Base-by-base conservation (phyloP, 331 rosid genomes). In the Cucumis variabilis region DNA sequence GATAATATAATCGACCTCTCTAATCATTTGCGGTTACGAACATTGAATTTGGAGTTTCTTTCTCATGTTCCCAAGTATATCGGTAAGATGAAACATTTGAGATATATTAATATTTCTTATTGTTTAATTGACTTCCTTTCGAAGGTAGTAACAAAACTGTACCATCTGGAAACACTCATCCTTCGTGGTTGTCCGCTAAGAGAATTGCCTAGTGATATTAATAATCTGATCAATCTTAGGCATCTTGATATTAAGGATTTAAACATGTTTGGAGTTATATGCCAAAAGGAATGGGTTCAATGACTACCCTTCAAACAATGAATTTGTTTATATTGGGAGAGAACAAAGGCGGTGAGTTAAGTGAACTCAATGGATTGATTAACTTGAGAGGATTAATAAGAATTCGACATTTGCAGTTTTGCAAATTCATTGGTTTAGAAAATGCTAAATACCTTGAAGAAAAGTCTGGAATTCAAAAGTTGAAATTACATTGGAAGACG, bases 81-180 rank as follows among this genome's bases (percentile, higher is more conserved):
- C 24, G 16, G 44, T 13, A 48, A 48, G 67, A n/a, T 80, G 67
- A 80, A 80, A 48, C 85, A 80, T 58, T 53, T 80, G 37, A 80
- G 85, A 80, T 50, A 50, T 50, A 23, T 78, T n/a, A 23, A 78
- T 12, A 23, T 78, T n/a, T 46, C 83, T 11, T 0, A 1, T 48
- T 0, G 11, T 48, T 33, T 0, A 3, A 48, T 14, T 53, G 3
- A 53, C 14, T 53, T 24, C 13, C 51, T 81, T 81, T 51, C 70
- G 0, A 20, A 81, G 20, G 19, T 17, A 9, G 21, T 84, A 13
- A 67, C 87, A 4, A 5, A 24, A 27, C 44, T 84, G 77, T 50
- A 84, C 9, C 16, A 66, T 84, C 46, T 84, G 77, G 85, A 81
- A 58, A 58, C 51, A 27, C 27, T 81, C 16, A 27, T 58, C 51